Base-by-base conservation (phyloP, 2,329 filamentous ascomycete species). In the Claviceps lovelessii region DNA sequence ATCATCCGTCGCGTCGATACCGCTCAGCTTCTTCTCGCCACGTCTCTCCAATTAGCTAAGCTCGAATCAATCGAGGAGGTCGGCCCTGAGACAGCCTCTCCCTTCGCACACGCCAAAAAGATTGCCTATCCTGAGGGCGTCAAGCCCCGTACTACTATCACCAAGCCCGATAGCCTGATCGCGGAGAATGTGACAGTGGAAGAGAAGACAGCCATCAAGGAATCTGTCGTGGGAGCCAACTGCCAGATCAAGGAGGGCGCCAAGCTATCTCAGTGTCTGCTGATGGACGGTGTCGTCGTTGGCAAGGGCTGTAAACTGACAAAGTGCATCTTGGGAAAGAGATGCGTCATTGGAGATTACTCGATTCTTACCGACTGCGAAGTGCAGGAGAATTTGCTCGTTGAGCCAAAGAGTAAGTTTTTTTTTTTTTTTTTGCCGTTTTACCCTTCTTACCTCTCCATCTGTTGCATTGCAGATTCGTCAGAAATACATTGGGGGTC, bases 271-370 rank as follows among this genome's bases (percentile, higher is more conserved):
- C 81, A 90, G 59, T 97, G 91, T 68, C 70, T 97, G 50, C 73
- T 97, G 23, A 96, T 97, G 89, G 91, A 97, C 57, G 88, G 88
- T 4, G 90, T 88, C 0, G 83, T 88, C 8, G 78, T 98, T 13
- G 90, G 88, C 15, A 86, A 88, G 62, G 85, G 86, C 47, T 90
- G 85, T 64, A 89, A 89, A 67, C 74, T 97, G 52, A 93, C 87
- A 1, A 87, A 88, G 28, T 96, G 90, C 64, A 87, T 97, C 37
- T 72, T 97, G 45, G 93, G 93, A 5, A 81, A 85, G 64, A 74
- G 88, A 58, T 86, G 85, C 60, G 84, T 86, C 62, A 81, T 98
- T 61, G 90, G 91, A n/a, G 87, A 88, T 49, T 85, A 84, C 9
- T 84, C 78, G 6, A 79, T 83, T n/a, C 70, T 97, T 61, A 90